Evolutionary conservation across 441 rosid genomes (phyloP).

Genomic region (Biscutella laevigata): DNA sequence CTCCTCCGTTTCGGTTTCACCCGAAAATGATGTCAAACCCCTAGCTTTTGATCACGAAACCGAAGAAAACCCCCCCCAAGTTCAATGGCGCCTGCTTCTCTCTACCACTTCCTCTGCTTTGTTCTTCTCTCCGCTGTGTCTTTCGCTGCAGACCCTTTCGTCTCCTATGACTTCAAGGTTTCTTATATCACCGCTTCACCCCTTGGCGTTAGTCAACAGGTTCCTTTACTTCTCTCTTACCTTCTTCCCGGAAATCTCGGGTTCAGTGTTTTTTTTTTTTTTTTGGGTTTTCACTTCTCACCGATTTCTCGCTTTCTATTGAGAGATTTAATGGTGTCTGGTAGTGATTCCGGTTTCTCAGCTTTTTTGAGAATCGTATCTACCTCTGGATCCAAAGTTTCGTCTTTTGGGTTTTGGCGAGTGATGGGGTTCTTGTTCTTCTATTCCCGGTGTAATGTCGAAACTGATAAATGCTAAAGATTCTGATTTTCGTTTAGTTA

Average conservation of each 20-base stretch:
- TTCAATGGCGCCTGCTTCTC: no score
- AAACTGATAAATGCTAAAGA: not conserved
- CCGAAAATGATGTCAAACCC: slow-evolving; percentile 21
- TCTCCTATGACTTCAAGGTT: slow-evolving; percentile 48
- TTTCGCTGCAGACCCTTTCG: slow-evolving; percentile 59
- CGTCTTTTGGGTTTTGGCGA: not conserved
- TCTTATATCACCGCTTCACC: slow-evolving; percentile 72
- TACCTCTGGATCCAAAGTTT: not conserved
- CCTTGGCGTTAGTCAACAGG: slow-evolving; percentile 81
- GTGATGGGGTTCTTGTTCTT: not conserved
- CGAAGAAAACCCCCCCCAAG: not conserved
- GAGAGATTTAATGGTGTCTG: not conserved
- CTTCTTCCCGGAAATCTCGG: not conserved
- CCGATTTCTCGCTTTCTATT: not conserved
- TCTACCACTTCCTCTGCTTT: slow-evolving; percentile 31
- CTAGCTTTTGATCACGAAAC: not conserved
- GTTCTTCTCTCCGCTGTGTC: slow-evolving; percentile 38
- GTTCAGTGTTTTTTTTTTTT: not conserved
- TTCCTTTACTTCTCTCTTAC: slow-evolving; percentile 10
- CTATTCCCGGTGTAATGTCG: not conserved
- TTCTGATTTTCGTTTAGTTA: no score
- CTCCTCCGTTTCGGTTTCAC: no score
- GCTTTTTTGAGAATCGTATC: not conserved
- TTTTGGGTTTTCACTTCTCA: no score
- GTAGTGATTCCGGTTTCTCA: not conserved